Evolutionary conservation across 805 yeast genomes (phyloP), one percentile per base, ranked within the genome.

Genomic region (Monosporozyma siamensis): DNA sequence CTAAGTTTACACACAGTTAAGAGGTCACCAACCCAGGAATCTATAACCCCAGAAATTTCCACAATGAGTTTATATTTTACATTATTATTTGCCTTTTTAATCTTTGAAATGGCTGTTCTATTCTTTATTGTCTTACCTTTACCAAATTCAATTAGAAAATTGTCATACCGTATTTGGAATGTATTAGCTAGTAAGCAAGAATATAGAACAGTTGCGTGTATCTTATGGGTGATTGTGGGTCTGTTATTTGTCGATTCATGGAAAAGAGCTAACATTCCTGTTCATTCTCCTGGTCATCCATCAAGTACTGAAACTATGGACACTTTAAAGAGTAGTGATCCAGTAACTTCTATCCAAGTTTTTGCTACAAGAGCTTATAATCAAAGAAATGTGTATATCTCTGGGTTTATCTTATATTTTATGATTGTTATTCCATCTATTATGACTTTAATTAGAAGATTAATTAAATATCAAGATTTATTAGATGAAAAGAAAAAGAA

Each of bases 371-470:
- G 78, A 46, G 78, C 80, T 44, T 78, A 77, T 51, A 69, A 78
- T 31, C 84, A 78, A 57, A 67, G 85, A 55, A 78, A 78, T 49
- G 65, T 76, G 34, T 78, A 78, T 55, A 68, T 78, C 42, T 70
- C 78, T 12, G 85, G 84, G 7, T 80, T 80, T 7, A 78, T 77
- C 4, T 58, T 78, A 45, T 78, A 74, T 58, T 68, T 76, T 52
- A 67, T 64, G 44, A 48, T 78, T 38, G 75, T 80, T 8, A 77
- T 77, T 44, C 69, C 68, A 29, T 75, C 80, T 0, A 75, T 77
- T 38, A 63, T 72, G 48, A 68, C 71, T 30, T 69, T 78, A 41
- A 67, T 78, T 38, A 67, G 65, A 46, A 74, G 76, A 56, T 62
- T 78, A 58, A 74, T 76, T 32, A 65, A 70, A 48, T 68, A 69